Evolutionary conservation across 345 rosid genomes (phyloP).

Genomic region (Lumnitzera littorea): DNA sequence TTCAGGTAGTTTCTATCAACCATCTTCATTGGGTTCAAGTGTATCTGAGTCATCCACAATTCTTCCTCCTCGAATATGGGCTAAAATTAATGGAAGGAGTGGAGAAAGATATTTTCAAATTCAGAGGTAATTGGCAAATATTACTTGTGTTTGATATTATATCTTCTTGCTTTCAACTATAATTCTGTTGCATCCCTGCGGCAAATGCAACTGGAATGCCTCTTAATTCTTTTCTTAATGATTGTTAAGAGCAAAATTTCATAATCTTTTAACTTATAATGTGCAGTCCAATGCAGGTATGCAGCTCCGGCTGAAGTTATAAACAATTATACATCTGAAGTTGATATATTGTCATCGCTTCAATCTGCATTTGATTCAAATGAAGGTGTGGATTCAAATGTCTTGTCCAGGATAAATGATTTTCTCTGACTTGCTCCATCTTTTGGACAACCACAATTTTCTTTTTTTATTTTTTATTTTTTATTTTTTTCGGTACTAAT

Average conservation of each 20-base stretch:
- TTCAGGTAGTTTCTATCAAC: constrained; percentile 23
- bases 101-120: constrained; percentile 15
- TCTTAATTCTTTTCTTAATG: not conserved
- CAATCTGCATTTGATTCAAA: constrained; percentile 36
- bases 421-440: not conserved
- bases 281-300: constrained; percentile 43
- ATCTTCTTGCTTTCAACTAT: not conserved
- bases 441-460: not conserved
- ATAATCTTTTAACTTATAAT: constrained; percentile 31
- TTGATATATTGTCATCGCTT: constrained; percentile 38
- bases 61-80: constrained; percentile 12
- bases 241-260: constrained; percentile 1
- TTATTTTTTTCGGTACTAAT: not conserved
- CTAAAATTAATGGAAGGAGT: constrained; percentile 6
- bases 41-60: constrained; percentile 12
- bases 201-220: not conserved
- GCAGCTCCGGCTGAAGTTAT: constrained; percentile 38
- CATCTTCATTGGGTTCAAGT: constrained; percentile 12
- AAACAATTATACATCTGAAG: constrained; percentile 20
- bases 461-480: not conserved
- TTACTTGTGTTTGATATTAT: not conserved
- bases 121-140: constrained; percentile 23
- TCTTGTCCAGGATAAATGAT: not conserved
- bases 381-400: constrained; percentile 37
- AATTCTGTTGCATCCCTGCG: not conserved